phyloP scores from a whole-genome alignment of 2,329 filamentous ascomycete species.

The Grosmannia clavigera region DNA sequence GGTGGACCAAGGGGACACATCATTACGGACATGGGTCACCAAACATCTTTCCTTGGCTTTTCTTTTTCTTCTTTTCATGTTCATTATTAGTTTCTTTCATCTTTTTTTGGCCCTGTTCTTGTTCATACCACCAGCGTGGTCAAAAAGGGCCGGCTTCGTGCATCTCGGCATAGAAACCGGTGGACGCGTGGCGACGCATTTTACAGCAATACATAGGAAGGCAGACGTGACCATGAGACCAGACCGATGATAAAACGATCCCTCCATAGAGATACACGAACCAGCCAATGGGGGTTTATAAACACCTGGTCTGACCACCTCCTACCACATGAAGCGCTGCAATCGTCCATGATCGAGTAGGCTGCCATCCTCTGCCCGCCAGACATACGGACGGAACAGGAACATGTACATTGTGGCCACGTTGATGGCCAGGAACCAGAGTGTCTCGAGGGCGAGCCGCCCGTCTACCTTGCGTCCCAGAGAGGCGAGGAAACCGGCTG shows the following conservation, averaged over 20 bases:
- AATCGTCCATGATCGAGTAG: slow-evolving; percentile 41
- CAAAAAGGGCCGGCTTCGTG: background rate
- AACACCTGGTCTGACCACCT: background rate
- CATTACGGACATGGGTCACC: background rate
- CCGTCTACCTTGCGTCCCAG: slow-evolving; percentile 25
- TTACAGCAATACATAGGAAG: background rate
- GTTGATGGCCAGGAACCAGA: slow-evolving; percentile 58
- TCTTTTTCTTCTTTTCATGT: background rate
- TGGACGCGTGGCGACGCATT: background rate
- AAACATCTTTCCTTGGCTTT: background rate
- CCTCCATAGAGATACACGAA: background rate
- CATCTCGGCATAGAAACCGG: no score
- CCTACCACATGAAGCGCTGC: slow-evolving; percentile 74
- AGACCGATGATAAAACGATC: background rate
- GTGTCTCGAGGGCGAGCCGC: slow-evolving; percentile 46
- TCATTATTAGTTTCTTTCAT: no score
- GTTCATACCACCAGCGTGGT: background rate
- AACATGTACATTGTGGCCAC: slow-evolving; percentile 58
- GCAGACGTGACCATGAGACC: background rate
- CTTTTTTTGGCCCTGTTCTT: background rate
- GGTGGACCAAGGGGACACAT: background rate
- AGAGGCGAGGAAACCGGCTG: slow-evolving; percentile 1
- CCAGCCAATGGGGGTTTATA: background rate
- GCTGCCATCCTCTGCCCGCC: slow-evolving; percentile 41
- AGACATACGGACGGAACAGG: slow-evolving; percentile 53